Percentiles rank a stretch among this genome's conserved stretches.
phyloP scores from a whole-genome alignment of 768 basidiomycete genomes.

The Amanita fuliginea region DNA sequence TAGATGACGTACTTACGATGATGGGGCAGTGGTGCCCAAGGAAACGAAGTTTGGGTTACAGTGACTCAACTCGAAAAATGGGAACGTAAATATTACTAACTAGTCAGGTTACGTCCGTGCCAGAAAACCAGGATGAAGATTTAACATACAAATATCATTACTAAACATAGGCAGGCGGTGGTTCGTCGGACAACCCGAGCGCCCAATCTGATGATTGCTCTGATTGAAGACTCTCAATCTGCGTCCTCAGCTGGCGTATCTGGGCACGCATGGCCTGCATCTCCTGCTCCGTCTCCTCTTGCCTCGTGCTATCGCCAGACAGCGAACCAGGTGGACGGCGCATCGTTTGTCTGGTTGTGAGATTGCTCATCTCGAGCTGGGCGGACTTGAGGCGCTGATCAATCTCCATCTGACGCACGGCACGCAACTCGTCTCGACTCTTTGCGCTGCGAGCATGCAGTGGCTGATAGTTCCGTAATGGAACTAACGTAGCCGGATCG shows the following conservation, averaged over 20 bases:
- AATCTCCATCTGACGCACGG: constrained; percentile 3
- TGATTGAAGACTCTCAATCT: constrained; percentile 6
- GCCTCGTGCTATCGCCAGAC: neutral
- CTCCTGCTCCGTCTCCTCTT: neutral
- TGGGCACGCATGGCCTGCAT: constrained; percentile 6
- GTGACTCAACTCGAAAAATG: too few species aligned
- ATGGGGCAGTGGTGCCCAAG: too few species aligned
- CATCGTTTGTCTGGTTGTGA: neutral
- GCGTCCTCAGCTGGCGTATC: constrained; percentile 6
- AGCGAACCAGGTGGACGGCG: neutral
- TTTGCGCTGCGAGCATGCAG: neutral
- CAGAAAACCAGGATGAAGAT: too few species aligned
- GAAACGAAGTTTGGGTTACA: too few species aligned
- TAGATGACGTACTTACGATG: too few species aligned
- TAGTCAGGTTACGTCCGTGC: too few species aligned
- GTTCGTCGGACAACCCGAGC: constrained; percentile 6
- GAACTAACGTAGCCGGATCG: neutral
- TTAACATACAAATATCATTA: too few species aligned
- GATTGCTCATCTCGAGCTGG: constrained; percentile 1
- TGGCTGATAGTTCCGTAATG: neutral
- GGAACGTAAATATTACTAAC: too few species aligned
- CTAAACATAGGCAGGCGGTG: neutral
- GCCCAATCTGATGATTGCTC: constrained; percentile 10
- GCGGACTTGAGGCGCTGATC: neutral
- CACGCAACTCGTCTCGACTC: neutral